phyloP scores from a whole-genome alignment of 2,329 filamentous ascomycete genomes.

The Fusarium fracticaudum region DNA sequence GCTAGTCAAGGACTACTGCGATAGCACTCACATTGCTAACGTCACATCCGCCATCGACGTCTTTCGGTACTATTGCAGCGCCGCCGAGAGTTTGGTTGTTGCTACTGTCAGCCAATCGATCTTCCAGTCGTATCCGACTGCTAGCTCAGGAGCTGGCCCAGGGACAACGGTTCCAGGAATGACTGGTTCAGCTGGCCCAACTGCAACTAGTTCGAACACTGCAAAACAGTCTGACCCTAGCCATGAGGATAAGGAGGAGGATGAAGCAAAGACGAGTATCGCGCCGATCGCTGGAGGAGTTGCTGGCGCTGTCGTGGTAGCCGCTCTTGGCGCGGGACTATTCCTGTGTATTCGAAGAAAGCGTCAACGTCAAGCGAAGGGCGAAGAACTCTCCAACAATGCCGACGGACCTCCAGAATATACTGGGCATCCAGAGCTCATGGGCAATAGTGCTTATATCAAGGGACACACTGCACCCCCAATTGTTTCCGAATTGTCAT shows the following conservation, averaged over 20 bases:
- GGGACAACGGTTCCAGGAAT: conserved; percentile 15
- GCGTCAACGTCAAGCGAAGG: conserved; percentile 40
- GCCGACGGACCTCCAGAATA: conserved; percentile 29
- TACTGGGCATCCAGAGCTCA: conserved; percentile 49
- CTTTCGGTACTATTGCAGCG: conserved; percentile 60
- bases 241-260: not conserved
- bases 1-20: conserved; percentile 56
- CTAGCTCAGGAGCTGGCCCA: conserved; percentile 24
- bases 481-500: conserved; percentile 32
- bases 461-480: conserved; percentile 10
- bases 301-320: conserved; percentile 39
- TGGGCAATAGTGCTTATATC: conserved; percentile 26
- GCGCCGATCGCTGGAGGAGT: conserved; percentile 49
- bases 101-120: conserved; percentile 54
- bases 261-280: conserved; percentile 34
- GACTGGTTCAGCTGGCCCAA: conserved; percentile 24
- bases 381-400: conserved; percentile 34
- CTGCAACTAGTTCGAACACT: not conserved
- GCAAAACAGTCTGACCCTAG: not conserved
- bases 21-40: conserved; percentile 54
- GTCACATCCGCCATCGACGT: conserved; percentile 58
- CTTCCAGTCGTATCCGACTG: conserved; percentile 19
- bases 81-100: conserved; percentile 54
- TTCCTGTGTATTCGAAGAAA: conserved; percentile 52
- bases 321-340: conserved; percentile 43